Base-by-base conservation (phyloP, 2,329 filamentous ascomycete species). In the Colletotrichum sp. region DNA sequence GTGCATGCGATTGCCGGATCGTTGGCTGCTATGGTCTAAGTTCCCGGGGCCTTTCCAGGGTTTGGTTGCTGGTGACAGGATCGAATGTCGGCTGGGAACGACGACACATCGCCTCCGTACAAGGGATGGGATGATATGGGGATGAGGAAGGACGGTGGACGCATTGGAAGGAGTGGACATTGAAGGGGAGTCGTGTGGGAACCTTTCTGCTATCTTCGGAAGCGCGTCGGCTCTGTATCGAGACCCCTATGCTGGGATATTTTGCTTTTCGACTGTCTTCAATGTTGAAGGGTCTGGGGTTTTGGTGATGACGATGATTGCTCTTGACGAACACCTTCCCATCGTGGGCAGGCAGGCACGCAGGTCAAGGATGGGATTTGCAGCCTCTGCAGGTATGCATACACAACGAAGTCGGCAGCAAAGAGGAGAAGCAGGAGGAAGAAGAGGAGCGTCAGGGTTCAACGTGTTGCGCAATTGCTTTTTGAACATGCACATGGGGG, bases 1-100 rank as follows among this genome's bases (percentile, higher is more conserved):
- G 26, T 75, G 68, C 68, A 75, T 75, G 52, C 18, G 64, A 72
- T 68, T 73, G 70, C 73, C 70, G 73, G 59, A 64, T 73, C 69
- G 64, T 32, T 68, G 55, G 63, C 57, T 64, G n/a, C 63, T 64
- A 24, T 36, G 34, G 24, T 65, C 44, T 24, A 26, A 24, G 32
- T 39, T n/a, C 26, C 36, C n/a, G 39, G 34, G 39, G 18, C 39
- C 55, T 24, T 12, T 63, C 39, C 63, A 63, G 72, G 59, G 30
- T 26, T n/a, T n/a, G 16, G 24, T n/a, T n/a, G 39, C 39, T 44
- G 39, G 39, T 44, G 21, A 55, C 36, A 36, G 63, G 36, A 67
- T 26, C 24, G 69, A 68, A 13, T 49, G 34, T 65, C 21, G 39
- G 57, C 28, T 36, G 26, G 36, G 44, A 18, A 68, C 16, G 21